phyloP scores from a whole-genome alignment of 2,329 filamentous ascomycete genomes.

The Exophiala bonariae region DNA sequence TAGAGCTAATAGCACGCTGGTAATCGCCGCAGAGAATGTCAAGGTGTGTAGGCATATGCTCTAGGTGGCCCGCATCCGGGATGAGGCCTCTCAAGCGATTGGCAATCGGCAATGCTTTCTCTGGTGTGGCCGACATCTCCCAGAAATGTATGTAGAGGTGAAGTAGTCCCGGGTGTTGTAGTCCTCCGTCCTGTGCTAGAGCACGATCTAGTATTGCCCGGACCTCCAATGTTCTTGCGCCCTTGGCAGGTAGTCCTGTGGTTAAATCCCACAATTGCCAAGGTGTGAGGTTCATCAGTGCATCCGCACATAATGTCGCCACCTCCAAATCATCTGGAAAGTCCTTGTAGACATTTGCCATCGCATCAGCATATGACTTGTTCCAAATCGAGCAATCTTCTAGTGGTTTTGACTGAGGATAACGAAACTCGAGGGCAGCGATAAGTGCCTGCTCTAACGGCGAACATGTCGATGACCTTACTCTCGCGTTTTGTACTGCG shows the following conservation, averaged over 20 bases:
- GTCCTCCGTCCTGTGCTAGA: conserved; percentile 50
- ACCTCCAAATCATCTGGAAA: conserved; percentile 63
- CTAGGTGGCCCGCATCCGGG: conserved; percentile 68
- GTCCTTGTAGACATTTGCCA: conserved; percentile 54
- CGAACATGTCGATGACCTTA: conserved; percentile 37
- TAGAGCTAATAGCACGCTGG: conserved; percentile 64
- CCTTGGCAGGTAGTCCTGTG: conserved; percentile 57
- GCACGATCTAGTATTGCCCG: conserved; percentile 61
- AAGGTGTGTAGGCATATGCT: conserved; percentile 77
- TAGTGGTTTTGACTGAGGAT: conserved; percentile 54
- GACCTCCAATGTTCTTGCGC: conserved; percentile 58
- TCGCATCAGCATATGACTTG: conserved; percentile 60
- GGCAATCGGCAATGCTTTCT: conserved; percentile 61
- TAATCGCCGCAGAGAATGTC: conserved; percentile 75
- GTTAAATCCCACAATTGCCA: conserved; percentile 65
- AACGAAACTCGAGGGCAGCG: conserved; percentile 61
- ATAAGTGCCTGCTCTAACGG: conserved; percentile 64
- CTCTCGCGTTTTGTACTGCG: conserved; percentile 40
- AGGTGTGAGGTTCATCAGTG: conserved; percentile 65
- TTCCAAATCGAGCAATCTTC: conserved; percentile 58
- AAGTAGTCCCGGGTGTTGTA: conserved; percentile 66
- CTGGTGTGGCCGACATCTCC: conserved; percentile 71
- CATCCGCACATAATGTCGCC: conserved; percentile 63
- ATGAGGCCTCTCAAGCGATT: conserved; percentile 64
- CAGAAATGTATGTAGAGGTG: conserved; percentile 78